phyloP scores from a whole-genome alignment of 163 green algal genomes.

The Volvox carteri region DNA sequence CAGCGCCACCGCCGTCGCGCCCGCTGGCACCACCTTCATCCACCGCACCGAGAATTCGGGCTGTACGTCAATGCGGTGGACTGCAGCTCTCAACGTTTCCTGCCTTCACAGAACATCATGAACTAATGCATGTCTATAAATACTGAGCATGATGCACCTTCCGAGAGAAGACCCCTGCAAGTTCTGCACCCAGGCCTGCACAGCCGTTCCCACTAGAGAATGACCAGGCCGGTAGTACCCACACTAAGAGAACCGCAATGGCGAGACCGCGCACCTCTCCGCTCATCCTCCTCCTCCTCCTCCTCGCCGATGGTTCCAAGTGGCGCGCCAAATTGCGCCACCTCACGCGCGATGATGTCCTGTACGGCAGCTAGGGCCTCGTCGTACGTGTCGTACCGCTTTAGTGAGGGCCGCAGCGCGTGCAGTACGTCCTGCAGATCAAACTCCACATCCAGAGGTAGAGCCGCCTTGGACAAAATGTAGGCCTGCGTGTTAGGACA shows the following conservation, averaged over 20 bases:
- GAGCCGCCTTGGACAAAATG: conserved; percentile 82
- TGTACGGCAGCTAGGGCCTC: conserved; percentile 63
- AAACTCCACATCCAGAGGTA: conserved; percentile 94
- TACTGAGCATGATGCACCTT: no score
- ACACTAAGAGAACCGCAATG: no score
- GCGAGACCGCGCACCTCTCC: conserved; percentile 31
- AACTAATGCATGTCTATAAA: no score
- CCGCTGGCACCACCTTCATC: neutral
- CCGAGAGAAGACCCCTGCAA: no score
- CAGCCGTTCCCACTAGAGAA: no score
- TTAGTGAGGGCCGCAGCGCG: conserved; percentile 70
- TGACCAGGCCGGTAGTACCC: no score
- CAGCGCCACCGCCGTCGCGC: conserved; percentile 6
- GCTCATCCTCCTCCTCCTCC: conserved; percentile 64
- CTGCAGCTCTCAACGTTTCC: no score
- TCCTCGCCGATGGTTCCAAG: conserved; percentile 55
- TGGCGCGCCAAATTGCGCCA: conserved; percentile 37
- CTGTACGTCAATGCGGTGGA: no score
- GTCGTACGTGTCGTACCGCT: conserved; percentile 64
- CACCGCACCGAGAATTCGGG: no score
- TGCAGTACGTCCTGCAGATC: conserved; percentile 89
- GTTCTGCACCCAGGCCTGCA: no score
- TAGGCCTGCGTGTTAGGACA: conserved; percentile 90
- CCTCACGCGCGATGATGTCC: conserved; percentile 51
- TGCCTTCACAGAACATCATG: no score